Base-by-base conservation (phyloP, 441 rosid species). In the Erodium chrysanthum region DNA sequence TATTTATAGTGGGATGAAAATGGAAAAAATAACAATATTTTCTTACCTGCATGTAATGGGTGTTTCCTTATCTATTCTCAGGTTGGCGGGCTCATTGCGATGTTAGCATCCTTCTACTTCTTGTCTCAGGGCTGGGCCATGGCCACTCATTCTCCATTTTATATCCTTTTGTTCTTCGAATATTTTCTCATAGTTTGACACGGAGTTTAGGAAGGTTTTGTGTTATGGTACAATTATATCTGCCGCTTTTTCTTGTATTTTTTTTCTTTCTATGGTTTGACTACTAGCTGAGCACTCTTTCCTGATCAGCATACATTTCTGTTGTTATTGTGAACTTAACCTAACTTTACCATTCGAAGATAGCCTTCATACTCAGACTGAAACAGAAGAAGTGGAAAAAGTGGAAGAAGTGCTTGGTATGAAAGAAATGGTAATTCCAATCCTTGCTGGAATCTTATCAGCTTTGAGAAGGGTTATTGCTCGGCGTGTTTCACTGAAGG, bases 71-170 rank as follows among this genome's bases (percentile, higher is more conserved):
- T 70, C 62, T 73, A 70, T 64, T 71, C 63, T 68, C 81, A 93
- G 98, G 85, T 84, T 21, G 97, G 97, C 62, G 98, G 96, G 80
- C 91, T 93, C 70, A 70, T 84, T 70, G 93, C 97, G 22, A 89
- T 91, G 93, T 58, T 89, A 81, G 88, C 81, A 48, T 85, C 97
- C 71, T 88, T 89, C 75, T 86, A 89, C 82, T 80, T 89, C 75
- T 83, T 93, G 78, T 91, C 98, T 67, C 88, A 89, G 82, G 98
- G 98, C 81, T 93, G 97, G 97, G 92, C 95, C 7, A 83, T 83
- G 79, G 86, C 85, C 56, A 80, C 86, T 61, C 76, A 84, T 73
- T 92, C 91, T 74, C 98, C 98, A 22, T 79, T 92, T 66, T 81
- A 90, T 92, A 92, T 92, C 98, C 96, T 86, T 29, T 61, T 6